Percentiles rank a stretch among this genome's conserved stretches.
Evolutionary conservation across 2,329 filamentous ascomycete species (phyloP).

Genomic region (Thielaviopsis euricoi): DNA sequence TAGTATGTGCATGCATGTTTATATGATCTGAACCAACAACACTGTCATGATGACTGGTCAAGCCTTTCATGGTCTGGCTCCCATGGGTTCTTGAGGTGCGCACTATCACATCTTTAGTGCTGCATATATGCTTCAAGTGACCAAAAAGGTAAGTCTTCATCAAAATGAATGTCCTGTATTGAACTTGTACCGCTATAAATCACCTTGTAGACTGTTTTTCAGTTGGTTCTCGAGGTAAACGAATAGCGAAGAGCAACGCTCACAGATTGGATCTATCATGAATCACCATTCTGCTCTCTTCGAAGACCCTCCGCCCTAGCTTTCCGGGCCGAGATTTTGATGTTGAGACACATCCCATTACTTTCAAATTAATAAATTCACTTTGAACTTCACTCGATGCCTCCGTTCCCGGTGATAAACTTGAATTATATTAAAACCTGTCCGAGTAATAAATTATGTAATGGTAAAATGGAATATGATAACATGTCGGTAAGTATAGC

Average conservation of each 20-base stretch:
- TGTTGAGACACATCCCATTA: constrained; percentile 55
- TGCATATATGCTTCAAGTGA: not conserved
- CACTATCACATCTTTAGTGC: not conserved
- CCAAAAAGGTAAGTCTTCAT: not conserved
- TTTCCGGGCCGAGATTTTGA: constrained; percentile 65
- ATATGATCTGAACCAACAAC: not conserved
- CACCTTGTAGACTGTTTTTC: constrained; percentile 14
- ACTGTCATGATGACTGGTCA: not conserved
- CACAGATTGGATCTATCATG: constrained; percentile 26
- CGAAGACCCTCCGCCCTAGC: constrained; percentile 58
- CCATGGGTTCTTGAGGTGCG: not conserved
- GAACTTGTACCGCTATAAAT: constrained; percentile 8
- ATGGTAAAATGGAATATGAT: not conserved
- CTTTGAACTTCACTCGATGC: not conserved
- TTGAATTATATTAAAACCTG: constrained; percentile 1
- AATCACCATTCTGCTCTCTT: constrained; percentile 44
- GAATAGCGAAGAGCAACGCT: constrained; percentile 67
- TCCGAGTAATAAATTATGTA: not conserved
- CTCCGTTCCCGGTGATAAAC: not conserved
- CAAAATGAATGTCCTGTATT: not conserved
- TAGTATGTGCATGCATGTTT: not conserved
- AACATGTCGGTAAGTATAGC: not conserved
- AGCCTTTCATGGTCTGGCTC: not conserved
- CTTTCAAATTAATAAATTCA: not conserved
- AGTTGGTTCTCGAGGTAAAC: constrained; percentile 84